Evolutionary conservation across 345 rosid genomes (phyloP).

Genomic region (Murraya koenigii): DNA sequence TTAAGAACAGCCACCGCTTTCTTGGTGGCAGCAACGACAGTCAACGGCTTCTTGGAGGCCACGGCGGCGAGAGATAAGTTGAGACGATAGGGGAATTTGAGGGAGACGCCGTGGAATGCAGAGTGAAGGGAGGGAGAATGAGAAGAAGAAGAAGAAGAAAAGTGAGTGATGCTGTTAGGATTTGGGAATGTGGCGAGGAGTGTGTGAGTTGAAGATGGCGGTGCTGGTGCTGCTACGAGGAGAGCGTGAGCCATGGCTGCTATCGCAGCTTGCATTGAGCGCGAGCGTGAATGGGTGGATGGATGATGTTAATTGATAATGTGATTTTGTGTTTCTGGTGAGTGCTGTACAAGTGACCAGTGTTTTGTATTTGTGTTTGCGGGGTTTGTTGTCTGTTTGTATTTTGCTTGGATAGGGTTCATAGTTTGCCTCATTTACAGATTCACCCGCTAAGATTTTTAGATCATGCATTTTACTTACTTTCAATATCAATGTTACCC

Average conservation of each 20-base stretch:
- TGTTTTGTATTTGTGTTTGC: background rate
- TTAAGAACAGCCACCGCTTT: slow-evolving; percentile 92
- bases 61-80: slow-evolving; percentile 36
- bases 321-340: slow-evolving; percentile 15
- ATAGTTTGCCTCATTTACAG: background rate
- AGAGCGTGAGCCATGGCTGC: slow-evolving; percentile 49
- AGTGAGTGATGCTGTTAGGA: slow-evolving; percentile 24
- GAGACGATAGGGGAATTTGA: slow-evolving; percentile 39
- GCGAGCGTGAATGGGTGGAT: background rate
- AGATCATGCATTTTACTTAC: no score
- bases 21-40: slow-evolving; percentile 61
- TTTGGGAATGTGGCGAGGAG: slow-evolving; percentile 19
- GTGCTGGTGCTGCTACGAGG: no score
- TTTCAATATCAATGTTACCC: no score
- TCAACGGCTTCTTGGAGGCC: slow-evolving; percentile 42
- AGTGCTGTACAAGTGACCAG: background rate
- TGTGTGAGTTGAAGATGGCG: slow-evolving; percentile 28
- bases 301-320: slow-evolving; percentile 19
- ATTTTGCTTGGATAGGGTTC: background rate
- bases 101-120: slow-evolving; percentile 56
- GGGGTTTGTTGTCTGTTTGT: background rate
- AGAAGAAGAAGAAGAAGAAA: background rate
- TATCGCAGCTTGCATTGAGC: slow-evolving; percentile 29
- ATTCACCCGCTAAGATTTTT: background rate
- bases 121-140: slow-evolving; percentile 27